Percentiles rank a stretch among this genome's conserved stretches.
These are phyloP conservation scores for Durotheca rogersii DNA, from an alignment of 495 filamentous ascomycete genomes.

Conservation along the genomic window DNA sequence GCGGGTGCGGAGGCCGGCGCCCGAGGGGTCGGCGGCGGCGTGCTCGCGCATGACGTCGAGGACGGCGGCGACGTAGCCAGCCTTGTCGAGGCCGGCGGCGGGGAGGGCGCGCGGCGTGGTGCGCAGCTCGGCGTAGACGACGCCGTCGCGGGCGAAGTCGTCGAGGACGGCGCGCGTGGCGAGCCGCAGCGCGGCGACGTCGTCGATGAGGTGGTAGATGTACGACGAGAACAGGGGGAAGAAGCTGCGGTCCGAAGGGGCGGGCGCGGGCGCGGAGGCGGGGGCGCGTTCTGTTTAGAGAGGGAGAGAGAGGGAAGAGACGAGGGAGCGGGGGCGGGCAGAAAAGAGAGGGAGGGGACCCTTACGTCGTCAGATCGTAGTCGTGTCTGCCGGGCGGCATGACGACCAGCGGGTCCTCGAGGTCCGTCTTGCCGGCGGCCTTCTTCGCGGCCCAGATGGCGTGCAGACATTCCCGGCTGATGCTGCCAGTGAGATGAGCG, in stretches of 20 bases:
- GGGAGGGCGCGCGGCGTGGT: constrained; percentile 71
- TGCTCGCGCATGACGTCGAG: constrained; percentile 57
- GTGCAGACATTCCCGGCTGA: constrained; percentile 72
- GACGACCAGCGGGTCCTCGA: constrained; percentile 67
- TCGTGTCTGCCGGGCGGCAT: constrained; percentile 71
- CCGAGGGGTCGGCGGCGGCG: constrained; percentile 38
- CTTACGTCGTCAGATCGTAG: constrained; percentile 69
- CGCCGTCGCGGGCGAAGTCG: constrained; percentile 69
- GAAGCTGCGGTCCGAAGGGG: constrained; percentile 45
- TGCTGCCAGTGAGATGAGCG: constrained; percentile 80
- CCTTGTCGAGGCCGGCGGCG: constrained; percentile 53
- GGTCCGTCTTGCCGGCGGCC: constrained; percentile 44
- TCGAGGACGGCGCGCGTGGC: constrained; percentile 69
- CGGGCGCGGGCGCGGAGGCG: constrained; percentile 44
- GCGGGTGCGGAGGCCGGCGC: constrained; percentile 29
- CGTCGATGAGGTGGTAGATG: constrained; percentile 71
- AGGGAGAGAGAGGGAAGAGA: constrained; percentile 62
- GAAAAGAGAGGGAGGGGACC: constrained; percentile 59
- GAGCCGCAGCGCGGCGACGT: constrained; percentile 55
- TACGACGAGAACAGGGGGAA: constrained; percentile 77
- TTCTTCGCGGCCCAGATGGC: constrained; percentile 69
- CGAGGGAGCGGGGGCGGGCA: too few species aligned
- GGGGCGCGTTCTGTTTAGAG: constrained; percentile 60
- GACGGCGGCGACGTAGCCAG: constrained; percentile 64
- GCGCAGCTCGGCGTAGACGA: constrained; percentile 78